phyloP scores from a whole-genome alignment of 495 filamentous ascomycete species.

The Aspergillus incahuasiensis region DNA sequence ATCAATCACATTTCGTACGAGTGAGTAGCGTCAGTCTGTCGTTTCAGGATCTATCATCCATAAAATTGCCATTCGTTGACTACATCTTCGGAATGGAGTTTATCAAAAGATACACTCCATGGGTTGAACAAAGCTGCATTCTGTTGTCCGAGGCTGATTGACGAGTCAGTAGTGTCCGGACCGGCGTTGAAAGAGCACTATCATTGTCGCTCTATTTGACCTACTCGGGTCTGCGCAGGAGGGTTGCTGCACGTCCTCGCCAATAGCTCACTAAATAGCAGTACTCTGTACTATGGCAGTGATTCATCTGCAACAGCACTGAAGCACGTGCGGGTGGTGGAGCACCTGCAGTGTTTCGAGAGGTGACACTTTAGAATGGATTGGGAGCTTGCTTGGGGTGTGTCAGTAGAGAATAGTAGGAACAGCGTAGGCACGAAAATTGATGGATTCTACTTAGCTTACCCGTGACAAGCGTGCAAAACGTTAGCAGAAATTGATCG shows the following conservation, averaged over 20 bases:
- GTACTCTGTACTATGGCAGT: too few species aligned
- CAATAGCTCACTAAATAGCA: too few species aligned
- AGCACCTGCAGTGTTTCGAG: neutral
- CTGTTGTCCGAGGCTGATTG: neutral
- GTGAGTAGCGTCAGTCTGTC: neutral
- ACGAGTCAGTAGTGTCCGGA: neutral
- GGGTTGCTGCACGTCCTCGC: neutral
- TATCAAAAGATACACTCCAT: neutral
- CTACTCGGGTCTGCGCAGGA: neutral
- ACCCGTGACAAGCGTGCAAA: neutral
- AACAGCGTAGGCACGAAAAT: neutral
- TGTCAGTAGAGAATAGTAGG: neutral
- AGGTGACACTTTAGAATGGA: constrained; percentile 1
- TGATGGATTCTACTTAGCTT: neutral
- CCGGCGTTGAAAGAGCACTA: neutral
- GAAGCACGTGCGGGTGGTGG: neutral
- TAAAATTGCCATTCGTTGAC: neutral
- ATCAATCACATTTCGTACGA: neutral
- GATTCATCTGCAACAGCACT: too few species aligned
- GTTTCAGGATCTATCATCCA: constrained; percentile 3
- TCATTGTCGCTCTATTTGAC: constrained; percentile 5
- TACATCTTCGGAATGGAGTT: neutral
- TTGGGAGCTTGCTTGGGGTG: too few species aligned
- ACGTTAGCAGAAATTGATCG: neutral
- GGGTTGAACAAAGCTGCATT: neutral